phyloP scores from a whole-genome alignment of 306 rosid species.

The Medicago lupulina region DNA sequence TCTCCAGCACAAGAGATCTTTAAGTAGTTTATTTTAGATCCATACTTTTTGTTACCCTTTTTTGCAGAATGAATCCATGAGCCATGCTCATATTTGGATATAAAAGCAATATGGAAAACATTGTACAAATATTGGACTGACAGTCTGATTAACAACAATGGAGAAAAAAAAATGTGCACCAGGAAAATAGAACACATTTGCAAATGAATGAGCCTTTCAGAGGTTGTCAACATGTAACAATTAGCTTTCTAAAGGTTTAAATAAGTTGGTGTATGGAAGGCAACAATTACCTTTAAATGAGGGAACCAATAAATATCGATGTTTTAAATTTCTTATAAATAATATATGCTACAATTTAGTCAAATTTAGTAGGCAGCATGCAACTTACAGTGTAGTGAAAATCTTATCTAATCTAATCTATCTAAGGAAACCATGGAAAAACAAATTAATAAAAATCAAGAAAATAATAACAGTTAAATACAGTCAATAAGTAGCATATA shows the following conservation, averaged over 20 bases:
- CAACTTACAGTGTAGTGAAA: constrained; percentile 1
- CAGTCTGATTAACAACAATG: constrained; percentile 16
- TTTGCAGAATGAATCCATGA: constrained; percentile 14
- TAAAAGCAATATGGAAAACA: background rate
- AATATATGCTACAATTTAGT: background rate
- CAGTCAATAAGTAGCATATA: background rate
- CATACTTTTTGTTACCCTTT: background rate
- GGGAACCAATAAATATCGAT: background rate
- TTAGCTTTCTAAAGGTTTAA: background rate
- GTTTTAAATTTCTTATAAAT: background rate
- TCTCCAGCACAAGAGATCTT: background rate
- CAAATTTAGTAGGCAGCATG: background rate
- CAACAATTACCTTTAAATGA: background rate
- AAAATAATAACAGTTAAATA: background rate
- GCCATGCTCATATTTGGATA: background rate
- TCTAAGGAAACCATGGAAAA: constrained; percentile 17
- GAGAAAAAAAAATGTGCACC: background rate
- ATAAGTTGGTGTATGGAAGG: background rate
- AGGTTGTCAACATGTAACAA: background rate
- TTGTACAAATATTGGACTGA: constrained; percentile 15
- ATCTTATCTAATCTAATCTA: background rate
- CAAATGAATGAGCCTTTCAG: background rate
- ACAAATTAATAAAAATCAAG: background rate
- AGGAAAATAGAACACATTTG: background rate
- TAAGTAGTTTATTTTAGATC: background rate